Conservation (phyloP, 2,329 filamentous ascomycete species). For the Alternaria ethzedia region DNA sequence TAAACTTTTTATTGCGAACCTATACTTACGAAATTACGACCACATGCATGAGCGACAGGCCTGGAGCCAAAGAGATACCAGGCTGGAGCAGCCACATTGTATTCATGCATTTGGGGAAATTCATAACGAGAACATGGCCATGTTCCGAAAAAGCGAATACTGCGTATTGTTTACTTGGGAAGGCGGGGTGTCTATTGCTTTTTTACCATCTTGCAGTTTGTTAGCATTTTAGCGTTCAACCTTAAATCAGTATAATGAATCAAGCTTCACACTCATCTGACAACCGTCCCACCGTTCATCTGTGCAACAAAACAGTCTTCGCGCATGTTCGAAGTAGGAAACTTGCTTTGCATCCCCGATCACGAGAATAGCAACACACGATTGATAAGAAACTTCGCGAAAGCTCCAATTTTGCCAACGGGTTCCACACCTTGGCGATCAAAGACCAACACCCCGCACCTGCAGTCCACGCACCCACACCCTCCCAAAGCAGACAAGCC, state of each 20-base stretch:
- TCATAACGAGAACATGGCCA: slow-evolving; percentile 10
- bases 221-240: slow-evolving; percentile 27
- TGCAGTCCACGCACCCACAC: slow-evolving; percentile 2
- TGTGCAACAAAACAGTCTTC: neutral
- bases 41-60: slow-evolving; percentile 39
- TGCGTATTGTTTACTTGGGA: slow-evolving; percentile 20
- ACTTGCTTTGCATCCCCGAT: neutral
- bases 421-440: slow-evolving; percentile 8
- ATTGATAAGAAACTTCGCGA: slow-evolving; percentile 4
- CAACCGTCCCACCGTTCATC: neutral
- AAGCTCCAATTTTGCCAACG: neutral
- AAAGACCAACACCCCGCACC: slow-evolving; percentile 17
- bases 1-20: slow-evolving; percentile 24
- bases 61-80: slow-evolving; percentile 42
- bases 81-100: slow-evolving; percentile 34
- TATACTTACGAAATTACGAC: slow-evolving; percentile 35
- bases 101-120: slow-evolving; percentile 26
- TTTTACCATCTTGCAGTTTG: slow-evolving; percentile 1
- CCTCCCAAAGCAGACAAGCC: slow-evolving; percentile 12
- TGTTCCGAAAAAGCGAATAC: slow-evolving; percentile 16
- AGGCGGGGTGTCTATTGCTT: slow-evolving; percentile 12
- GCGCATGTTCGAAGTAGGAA: neutral
- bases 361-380: neutral
- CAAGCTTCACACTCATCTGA: neutral
- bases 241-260: slow-evolving; percentile 16